Conservation (phyloP, 306 rosid species). For the Cucurbita argyrosperma region DNA sequence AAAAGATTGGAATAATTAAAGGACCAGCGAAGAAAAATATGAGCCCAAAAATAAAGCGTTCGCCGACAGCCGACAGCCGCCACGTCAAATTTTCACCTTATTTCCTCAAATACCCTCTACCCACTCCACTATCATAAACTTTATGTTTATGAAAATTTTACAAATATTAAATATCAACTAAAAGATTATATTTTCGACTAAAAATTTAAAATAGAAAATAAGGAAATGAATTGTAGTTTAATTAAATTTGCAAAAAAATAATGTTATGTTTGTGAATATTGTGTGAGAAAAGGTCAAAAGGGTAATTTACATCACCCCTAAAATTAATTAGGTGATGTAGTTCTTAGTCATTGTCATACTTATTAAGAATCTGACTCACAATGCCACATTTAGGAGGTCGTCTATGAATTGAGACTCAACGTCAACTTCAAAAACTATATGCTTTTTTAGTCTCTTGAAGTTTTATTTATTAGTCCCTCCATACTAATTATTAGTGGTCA, state of each 20-base stretch:
- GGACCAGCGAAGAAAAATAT: neutral
- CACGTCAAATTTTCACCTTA: neutral
- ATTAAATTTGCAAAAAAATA: too few species aligned
- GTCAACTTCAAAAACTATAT: neutral
- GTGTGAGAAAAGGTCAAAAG: neutral
- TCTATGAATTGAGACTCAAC: neutral
- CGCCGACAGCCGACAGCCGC: neutral
- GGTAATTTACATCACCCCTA: neutral
- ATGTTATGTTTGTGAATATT: too few species aligned
- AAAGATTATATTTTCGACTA: too few species aligned
- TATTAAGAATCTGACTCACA: neutral
- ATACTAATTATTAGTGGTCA: too few species aligned
- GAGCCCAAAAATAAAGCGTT: too few species aligned
- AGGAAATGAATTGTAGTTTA: too few species aligned
- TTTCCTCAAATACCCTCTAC: neutral
- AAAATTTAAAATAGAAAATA: too few species aligned
- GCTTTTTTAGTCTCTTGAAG: neutral
- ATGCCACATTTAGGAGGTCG: neutral
- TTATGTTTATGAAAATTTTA: too few species aligned
- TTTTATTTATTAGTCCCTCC: too few species aligned
- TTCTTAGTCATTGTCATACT: conserved; percentile 1
- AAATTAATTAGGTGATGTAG: neutral
- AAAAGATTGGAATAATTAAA: neutral
- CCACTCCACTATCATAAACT: too few species aligned
- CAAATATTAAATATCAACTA: too few species aligned